Evolutionary conservation across 2,329 filamentous ascomycete genomes (phyloP), one percentile per base, ranked within the genome.

Genomic region (Aspergillus sp.): DNA sequence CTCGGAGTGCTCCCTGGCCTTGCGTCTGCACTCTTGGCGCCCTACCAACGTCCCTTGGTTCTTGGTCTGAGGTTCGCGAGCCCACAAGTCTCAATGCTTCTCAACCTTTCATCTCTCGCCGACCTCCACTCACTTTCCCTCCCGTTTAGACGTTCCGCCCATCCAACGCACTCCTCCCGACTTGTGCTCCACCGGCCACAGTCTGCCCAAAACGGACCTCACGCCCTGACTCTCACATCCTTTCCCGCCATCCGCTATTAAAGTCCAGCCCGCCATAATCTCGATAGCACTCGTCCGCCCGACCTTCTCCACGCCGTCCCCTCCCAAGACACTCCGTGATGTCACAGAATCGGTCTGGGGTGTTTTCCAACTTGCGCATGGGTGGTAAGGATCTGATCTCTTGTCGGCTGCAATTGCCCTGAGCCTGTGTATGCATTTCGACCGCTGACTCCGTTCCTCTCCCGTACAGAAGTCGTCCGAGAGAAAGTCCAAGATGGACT

Each of bases 401-500:
- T n/a, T 19, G 24, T 34, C 37, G 19, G 42, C 47, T 51, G 51
- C 75, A 67, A 64, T 63, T 61, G 63, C 64, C 7, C 5, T 22
- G 20, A 24, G 22, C 58, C 20, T 70, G 57, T 11, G 46, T 59
- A 22, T 22, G 44, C 20, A 37, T 42, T 19, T 37, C 24, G 42
- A 50, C 58, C 57, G 48, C 66, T 65, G 52, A 66, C 57, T 54
- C 33, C 24, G 37, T 56, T 58, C 27, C 54, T 57, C 53, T 51
- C 57, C 60, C 49, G 27, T 56, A 17, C 72, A 98, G 95, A 99
- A 84, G 90, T 98, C 65, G 91, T 99, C 75, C 92, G 92, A 75
- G 95, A 99, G 80, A 98, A 96, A 82, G 95, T 99, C 66, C 95
- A 99, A 78, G 95, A 99, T 83, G 95, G 95, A 74, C 82, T 96